Conservation (phyloP, 2,329 filamentous ascomycete genomes). For the Penicillium sp. region DNA sequence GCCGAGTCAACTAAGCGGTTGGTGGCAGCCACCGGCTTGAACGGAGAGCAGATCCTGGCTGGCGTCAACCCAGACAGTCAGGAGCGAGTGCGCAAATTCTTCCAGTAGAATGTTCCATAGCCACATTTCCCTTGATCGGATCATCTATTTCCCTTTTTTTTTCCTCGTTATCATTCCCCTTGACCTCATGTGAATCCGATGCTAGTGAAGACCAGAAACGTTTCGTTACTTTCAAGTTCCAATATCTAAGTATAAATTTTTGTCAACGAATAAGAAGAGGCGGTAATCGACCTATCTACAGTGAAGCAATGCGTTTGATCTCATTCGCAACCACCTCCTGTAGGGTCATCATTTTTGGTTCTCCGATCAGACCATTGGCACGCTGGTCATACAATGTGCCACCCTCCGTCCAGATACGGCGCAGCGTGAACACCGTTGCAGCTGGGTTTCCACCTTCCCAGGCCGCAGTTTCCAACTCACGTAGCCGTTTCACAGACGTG, state of each 20-base stretch:
- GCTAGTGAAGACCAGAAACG: constrained; percentile 21
- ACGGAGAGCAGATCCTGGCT: constrained; percentile 71
- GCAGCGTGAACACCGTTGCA: constrained; percentile 59
- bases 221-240: constrained; percentile 14
- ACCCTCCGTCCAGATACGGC: constrained; percentile 70
- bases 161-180: constrained; percentile 22
- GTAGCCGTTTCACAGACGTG: constrained; percentile 55
- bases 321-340: constrained; percentile 43
- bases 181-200: constrained; percentile 25
- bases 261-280: not conserved
- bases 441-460: constrained; percentile 54
- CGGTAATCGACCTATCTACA: constrained; percentile 4
- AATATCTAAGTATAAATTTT: not conserved
- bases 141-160: constrained; percentile 7
- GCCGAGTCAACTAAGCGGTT: constrained; percentile 75
- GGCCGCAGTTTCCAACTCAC: constrained; percentile 56
- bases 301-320: constrained; percentile 12
- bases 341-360: constrained; percentile 54
- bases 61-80: constrained; percentile 78
- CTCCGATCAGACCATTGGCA: constrained; percentile 62
- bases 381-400: constrained; percentile 68
- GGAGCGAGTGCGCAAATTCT: constrained; percentile 73
- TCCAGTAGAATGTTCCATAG: constrained; percentile 54
- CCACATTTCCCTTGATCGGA: not conserved
- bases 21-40: constrained; percentile 68